Percentiles rank a stretch among this genome's conserved stretches.
phyloP scores from a whole-genome alignment of 345 rosid species.

The Psidium guajava region DNA sequence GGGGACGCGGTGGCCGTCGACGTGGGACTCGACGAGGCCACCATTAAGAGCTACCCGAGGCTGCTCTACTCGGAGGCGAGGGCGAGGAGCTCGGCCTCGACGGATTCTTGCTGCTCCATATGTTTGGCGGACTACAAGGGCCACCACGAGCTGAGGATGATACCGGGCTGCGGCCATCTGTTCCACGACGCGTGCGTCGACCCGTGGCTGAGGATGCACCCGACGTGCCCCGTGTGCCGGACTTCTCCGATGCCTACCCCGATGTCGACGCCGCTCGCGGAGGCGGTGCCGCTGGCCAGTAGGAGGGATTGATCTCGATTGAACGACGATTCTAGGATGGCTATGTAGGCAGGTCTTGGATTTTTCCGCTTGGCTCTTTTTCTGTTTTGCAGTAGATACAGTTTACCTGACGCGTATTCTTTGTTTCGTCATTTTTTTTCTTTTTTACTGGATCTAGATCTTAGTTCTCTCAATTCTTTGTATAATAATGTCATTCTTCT shows the following conservation, averaged over 20 bases:
- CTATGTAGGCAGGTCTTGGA: not conserved
- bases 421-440: not conserved
- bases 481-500: not conserved
- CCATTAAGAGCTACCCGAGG: slow-evolving; percentile 21
- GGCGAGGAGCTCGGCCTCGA: not conserved
- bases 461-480: not conserved
- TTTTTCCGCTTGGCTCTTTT: not conserved
- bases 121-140: slow-evolving; percentile 22
- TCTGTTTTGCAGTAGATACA: not conserved
- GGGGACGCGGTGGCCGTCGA: not conserved
- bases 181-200: slow-evolving; percentile 22
- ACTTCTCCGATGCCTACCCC: slow-evolving; percentile 14
- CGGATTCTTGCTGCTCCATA: slow-evolving; percentile 17
- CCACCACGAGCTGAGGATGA: slow-evolving; percentile 14
- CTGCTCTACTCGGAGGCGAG: slow-evolving; percentile 13
- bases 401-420: not conserved
- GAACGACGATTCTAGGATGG: not conserved
- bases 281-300: slow-evolving; percentile 7
- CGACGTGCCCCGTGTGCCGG: slow-evolving; percentile 29
- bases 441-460: not conserved
- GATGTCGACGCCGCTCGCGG: slow-evolving; percentile 4
- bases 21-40: slow-evolving; percentile 19
- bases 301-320: not conserved
- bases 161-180: slow-evolving; percentile 23
- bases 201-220: slow-evolving; percentile 21